A percentile compares a stretch with the other conserved stretches of the same genome.
These are phyloP conservation scores for Linum tenue DNA, from an alignment of 345 rosid genomes.

Conservation along the genomic window DNA sequence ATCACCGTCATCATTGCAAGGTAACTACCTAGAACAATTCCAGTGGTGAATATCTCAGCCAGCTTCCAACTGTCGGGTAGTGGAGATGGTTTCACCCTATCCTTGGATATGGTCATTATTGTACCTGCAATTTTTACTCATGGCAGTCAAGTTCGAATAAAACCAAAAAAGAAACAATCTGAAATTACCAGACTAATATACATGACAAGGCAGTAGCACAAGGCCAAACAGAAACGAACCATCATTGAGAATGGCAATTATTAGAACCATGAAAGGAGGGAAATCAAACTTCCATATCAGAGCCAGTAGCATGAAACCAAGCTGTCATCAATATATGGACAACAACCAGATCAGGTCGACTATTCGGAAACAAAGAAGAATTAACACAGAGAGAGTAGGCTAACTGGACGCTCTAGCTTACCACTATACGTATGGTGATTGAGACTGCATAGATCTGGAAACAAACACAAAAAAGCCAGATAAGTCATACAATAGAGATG, in stretches of 20 bases:
- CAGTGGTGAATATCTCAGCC: constrained; percentile 86
- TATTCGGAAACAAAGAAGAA: neutral
- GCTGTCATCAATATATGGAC: constrained; percentile 37
- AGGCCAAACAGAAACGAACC: constrained; percentile 38
- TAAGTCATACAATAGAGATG: constrained; percentile 2
- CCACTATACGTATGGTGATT: constrained; percentile 97
- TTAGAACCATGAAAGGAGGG: constrained; percentile 99
- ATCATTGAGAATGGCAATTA: constrained; percentile 91
- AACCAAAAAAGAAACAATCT: neutral
- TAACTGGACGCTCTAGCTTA: constrained; percentile 28
- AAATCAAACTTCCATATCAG: constrained; percentile 96
- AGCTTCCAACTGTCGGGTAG: constrained; percentile 99
- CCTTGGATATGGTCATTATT: constrained; percentile 97
- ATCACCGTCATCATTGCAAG: constrained; percentile 98
- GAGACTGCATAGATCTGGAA: constrained; percentile 95
- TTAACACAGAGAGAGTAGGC: no score
- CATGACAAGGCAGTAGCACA: neutral
- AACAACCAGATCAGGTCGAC: neutral
- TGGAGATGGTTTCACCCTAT: constrained; percentile 98
- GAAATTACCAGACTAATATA: neutral
- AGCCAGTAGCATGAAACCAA: constrained; percentile 96
- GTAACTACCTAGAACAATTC: constrained; percentile 85
- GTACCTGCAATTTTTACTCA: constrained; percentile 51
- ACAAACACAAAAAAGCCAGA: constrained; percentile 13
- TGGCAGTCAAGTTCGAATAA: constrained; percentile 11